Percentiles rank a stretch among this genome's conserved stretches.
These are phyloP conservation scores for Eragrostis tef DNA, from an alignment of 202 grass and related monocot genomes.

Conservation along the genomic window DNA sequence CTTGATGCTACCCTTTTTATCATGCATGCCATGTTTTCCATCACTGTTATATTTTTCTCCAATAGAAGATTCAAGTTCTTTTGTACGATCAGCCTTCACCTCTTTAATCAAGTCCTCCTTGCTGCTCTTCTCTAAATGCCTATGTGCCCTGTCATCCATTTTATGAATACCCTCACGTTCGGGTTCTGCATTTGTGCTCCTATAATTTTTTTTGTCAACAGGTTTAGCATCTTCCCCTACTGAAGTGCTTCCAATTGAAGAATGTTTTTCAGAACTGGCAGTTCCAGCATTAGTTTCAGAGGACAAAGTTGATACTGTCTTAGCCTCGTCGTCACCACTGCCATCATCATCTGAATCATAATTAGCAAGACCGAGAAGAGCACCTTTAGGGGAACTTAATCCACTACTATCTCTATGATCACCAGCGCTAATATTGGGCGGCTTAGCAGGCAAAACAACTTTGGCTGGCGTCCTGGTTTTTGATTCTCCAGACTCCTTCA, in stretches of 20 bases:
- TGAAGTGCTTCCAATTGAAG: constrained; percentile 25
- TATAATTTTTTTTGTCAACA: constrained; percentile 13
- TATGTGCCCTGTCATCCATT: constrained; percentile 38
- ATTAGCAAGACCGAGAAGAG: constrained; percentile 91
- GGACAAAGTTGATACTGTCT: constrained; percentile 44
- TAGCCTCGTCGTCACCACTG: constrained; percentile 42
- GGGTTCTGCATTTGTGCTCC: constrained; percentile 19
- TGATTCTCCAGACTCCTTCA: constrained; percentile 50
- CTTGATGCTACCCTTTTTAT: constrained; percentile 60
- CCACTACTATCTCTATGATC: constrained; percentile 39
- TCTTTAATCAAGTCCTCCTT: constrained; percentile 51
- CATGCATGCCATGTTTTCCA: constrained; percentile 52
- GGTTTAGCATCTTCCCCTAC: constrained; percentile 36
- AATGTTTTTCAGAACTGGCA: constrained; percentile 29
- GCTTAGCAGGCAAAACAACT: constrained; percentile 52
- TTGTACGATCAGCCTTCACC: constrained; percentile 44
- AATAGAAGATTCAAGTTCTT: constrained; percentile 50
- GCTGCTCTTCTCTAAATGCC: constrained; percentile 52
- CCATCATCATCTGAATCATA: constrained; percentile 95
- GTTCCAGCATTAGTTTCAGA: constrained; percentile 48
- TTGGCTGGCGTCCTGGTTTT: constrained; percentile 54
- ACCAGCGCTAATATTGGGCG: constrained; percentile 42
- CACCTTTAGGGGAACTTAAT: constrained; percentile 60
- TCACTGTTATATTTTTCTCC: constrained; percentile 48
- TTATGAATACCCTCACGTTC: constrained; percentile 32